Evolutionary conservation across 768 basidiomycete genomes (phyloP).

Genomic region (Hemileccinum rubropunctum): DNA sequence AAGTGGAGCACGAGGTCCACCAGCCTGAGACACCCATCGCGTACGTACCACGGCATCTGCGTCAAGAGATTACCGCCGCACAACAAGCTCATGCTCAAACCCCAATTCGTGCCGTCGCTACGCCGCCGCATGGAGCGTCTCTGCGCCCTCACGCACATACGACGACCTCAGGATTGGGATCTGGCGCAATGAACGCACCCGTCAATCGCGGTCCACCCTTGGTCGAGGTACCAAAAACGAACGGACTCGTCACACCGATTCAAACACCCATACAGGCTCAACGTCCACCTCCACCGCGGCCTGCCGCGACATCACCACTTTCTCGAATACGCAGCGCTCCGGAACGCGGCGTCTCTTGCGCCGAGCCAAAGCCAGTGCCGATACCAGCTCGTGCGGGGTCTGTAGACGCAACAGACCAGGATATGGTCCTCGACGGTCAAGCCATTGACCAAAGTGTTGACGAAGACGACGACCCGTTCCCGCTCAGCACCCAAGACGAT

Average conservation of each 20-base stretch:
- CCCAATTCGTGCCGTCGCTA: neutral
- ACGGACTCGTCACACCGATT: constrained; percentile 33
- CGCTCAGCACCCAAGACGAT: constrained; percentile 64
- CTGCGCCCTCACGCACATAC: neutral
- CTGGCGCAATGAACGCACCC: neutral
- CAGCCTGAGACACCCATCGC: constrained; percentile 23
- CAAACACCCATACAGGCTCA: constrained; percentile 32
- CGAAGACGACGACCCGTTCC: constrained; percentile 37
- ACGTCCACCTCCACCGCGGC: constrained; percentile 4
- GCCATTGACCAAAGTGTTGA: constrained; percentile 27
- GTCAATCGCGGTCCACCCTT: neutral
- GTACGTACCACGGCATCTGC: constrained; percentile 42
- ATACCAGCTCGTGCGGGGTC: neutral
- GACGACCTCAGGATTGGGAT: constrained; percentile 1
- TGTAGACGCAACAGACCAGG: constrained; percentile 1
- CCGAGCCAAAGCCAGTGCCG: neutral
- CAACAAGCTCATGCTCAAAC: constrained; percentile 8
- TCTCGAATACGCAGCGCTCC: constrained; percentile 7
- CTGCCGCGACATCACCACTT: constrained; percentile 10
- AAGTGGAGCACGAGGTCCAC: constrained; percentile 14
- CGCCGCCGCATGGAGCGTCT: neutral
- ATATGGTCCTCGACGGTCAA: neutral
- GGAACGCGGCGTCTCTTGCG: constrained; percentile 13
- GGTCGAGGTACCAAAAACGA: constrained; percentile 1
- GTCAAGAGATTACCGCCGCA: constrained; percentile 21